Conservation (phyloP, 305 asterid genomes). For the Fraxinus sp. region DNA sequence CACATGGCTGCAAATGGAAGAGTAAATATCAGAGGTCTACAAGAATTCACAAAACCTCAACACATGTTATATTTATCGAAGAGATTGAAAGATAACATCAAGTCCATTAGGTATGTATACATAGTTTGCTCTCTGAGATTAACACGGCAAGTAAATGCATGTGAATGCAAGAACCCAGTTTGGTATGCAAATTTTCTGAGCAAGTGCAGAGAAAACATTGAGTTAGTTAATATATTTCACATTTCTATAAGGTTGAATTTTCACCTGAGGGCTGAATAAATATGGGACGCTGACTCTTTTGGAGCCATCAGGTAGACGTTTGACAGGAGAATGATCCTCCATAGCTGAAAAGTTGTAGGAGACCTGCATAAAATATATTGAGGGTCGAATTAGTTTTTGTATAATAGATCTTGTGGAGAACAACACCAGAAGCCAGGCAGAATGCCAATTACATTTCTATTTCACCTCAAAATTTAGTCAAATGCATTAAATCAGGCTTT, state of each 20-base stretch:
- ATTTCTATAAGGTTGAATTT: neutral
- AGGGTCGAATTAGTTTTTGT: neutral
- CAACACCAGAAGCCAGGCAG: neutral
- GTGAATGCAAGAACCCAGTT: neutral
- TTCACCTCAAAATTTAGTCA: neutral
- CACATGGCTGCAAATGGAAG: conserved; percentile 51
- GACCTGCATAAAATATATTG: conserved; percentile 39
- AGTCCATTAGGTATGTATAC: neutral
- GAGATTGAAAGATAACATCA: neutral
- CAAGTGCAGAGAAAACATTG: neutral
- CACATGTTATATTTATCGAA: neutral
- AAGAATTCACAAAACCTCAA: neutral
- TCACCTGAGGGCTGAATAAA: conserved; percentile 65
- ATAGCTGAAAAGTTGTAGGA: conserved; percentile 28
- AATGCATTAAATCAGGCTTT: neutral
- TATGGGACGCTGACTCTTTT: conserved; percentile 73
- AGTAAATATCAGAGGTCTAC: neutral
- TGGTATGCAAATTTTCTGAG: neutral
- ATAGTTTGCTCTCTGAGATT: neutral
- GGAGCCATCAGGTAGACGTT: conserved; percentile 92
- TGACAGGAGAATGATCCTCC: conserved; percentile 45
- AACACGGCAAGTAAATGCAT: neutral
- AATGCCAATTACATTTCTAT: neutral
- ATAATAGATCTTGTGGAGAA: neutral
- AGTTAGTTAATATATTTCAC: neutral